These are phyloP conservation scores for Passiflora organensis DNA, from an alignment of 345 rosid species.

Conservation along the genomic window DNA sequence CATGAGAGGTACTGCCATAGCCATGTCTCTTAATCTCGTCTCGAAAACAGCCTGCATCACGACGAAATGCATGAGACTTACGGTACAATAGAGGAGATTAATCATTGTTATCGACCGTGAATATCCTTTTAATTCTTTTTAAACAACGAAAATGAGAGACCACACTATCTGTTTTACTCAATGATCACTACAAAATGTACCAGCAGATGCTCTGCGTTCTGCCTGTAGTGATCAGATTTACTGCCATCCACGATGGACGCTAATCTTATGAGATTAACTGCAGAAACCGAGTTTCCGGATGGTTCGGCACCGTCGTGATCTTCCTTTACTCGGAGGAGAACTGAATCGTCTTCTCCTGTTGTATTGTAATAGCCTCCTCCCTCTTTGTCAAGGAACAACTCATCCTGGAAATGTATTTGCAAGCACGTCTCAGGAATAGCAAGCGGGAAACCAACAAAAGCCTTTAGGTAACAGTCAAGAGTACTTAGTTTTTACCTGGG, in stretches of 20 bases:
- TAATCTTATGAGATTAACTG: conserved; percentile 74
- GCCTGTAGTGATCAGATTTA: conserved; percentile 49
- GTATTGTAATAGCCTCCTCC: conserved; percentile 95
- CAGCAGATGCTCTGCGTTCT: conserved; percentile 72
- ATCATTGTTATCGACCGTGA: no score
- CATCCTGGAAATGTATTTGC: conserved; percentile 46
- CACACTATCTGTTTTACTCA: no score
- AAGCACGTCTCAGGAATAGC: neutral
- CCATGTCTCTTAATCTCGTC: conserved; percentile 64
- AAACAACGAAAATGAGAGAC: no score
- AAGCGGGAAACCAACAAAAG: no score
- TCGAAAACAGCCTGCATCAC: conserved; percentile 71
- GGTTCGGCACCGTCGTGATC: conserved; percentile 98
- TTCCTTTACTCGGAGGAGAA: conserved; percentile 91
- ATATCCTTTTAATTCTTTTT: no score
- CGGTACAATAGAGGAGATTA: no score
- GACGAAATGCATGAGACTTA: neutral
- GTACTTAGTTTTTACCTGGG: conserved; percentile 41
- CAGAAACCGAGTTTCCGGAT: conserved; percentile 89
- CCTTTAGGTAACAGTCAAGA: no score
- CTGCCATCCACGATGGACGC: conserved; percentile 57
- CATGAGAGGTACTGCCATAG: conserved; percentile 90
- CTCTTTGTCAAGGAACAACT: conserved; percentile 76
- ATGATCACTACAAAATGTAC: conserved; percentile 26
- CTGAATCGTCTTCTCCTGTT: conserved; percentile 79